These are phyloP conservation scores for Ligustrum vulgare DNA, from an alignment of 257 asterid species.

Conservation along the genomic window DNA sequence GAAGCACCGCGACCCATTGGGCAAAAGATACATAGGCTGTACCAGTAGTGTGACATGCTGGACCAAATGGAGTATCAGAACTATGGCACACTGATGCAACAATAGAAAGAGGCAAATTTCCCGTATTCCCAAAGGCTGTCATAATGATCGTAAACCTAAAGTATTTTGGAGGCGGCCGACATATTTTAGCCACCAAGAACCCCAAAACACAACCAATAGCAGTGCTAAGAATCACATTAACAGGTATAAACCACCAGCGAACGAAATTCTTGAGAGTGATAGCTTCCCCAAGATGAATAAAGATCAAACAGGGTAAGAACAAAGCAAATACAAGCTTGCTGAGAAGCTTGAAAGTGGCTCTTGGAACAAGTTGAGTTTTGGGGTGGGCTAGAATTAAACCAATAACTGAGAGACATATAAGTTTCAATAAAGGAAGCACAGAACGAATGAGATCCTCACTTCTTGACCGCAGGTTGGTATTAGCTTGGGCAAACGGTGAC, in stretches of 20 bases:
- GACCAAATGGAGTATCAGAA: conserved; percentile 65
- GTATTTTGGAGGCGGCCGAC: conserved; percentile 80
- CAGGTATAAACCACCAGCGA: conserved; percentile 93
- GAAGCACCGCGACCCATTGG: conserved; percentile 92
- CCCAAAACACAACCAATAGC: conserved; percentile 81
- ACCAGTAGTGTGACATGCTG: conserved; percentile 53
- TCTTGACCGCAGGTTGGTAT: conserved; percentile 26
- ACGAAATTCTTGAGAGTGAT: conserved; percentile 64
- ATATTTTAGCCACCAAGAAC: conserved; percentile 58
- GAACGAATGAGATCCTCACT: conserved; percentile 56
- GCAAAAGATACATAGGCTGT: conserved; percentile 88
- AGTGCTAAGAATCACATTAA: conserved; percentile 79
- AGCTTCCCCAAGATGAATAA: conserved; percentile 82
- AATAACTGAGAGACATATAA: conserved; percentile 61
- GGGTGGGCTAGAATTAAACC: conserved; percentile 84
- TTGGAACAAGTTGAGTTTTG: conserved; percentile 70
- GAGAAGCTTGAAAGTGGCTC: conserved; percentile 84
- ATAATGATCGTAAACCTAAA: conserved; percentile 73
- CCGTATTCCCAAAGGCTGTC: conserved; percentile 96
- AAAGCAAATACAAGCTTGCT: conserved; percentile 87
- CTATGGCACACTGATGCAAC: conserved; percentile 88
- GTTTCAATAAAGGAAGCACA: conserved; percentile 72
- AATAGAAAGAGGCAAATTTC: conserved; percentile 84
- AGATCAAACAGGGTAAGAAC: conserved; percentile 83
- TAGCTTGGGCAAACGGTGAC: conserved; percentile 12